Evolutionary conservation across 2,329 filamentous ascomycete species (phyloP).

Genomic region (Aspergillus viridinutans): DNA sequence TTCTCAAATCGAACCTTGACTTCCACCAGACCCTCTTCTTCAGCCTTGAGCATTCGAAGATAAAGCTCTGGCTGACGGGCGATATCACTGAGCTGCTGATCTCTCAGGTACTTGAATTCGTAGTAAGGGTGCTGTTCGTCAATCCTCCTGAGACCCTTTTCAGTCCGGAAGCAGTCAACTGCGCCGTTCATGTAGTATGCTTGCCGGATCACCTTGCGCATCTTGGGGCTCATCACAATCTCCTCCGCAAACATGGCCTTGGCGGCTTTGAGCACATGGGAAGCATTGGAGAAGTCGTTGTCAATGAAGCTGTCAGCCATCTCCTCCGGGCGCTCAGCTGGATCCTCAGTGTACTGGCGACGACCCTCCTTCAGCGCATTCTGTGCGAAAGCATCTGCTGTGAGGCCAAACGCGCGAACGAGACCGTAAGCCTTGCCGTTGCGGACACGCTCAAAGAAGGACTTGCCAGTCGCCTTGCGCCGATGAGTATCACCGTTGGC

Average conservation of each 20-base stretch:
- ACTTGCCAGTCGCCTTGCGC: slow-evolving; percentile 76
- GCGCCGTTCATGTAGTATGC: slow-evolving; percentile 79
- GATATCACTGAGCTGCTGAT: slow-evolving; percentile 78
- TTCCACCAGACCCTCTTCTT: slow-evolving; percentile 87
- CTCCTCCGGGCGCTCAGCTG: slow-evolving; percentile 72
- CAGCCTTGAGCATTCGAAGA: slow-evolving; percentile 94
- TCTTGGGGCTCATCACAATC: slow-evolving; percentile 77
- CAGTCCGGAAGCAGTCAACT: slow-evolving; percentile 83
- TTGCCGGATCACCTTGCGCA: slow-evolving; percentile 80
- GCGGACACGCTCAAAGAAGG: slow-evolving; percentile 78
- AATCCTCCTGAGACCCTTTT: slow-evolving; percentile 89
- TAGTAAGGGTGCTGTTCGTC: slow-evolving; percentile 95
- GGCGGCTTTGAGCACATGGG: slow-evolving; percentile 71
- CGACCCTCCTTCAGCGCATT: slow-evolving; percentile 76
- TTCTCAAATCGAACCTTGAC: slow-evolving; percentile 75
- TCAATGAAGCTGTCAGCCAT: slow-evolving; percentile 75
- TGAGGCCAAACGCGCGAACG: slow-evolving; percentile 85
- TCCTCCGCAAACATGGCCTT: slow-evolving; percentile 90
- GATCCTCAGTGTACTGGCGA: slow-evolving; percentile 80
- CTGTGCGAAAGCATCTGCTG: slow-evolving; percentile 79
- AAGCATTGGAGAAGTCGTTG: slow-evolving; percentile 69
- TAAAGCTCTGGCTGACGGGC: slow-evolving; percentile 83
- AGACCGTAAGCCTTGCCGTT: slow-evolving; percentile 74
- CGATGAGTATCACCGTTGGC: slow-evolving; percentile 64
- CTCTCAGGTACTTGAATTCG: slow-evolving; percentile 93